Percentiles rank a stretch among this genome's conserved stretches.
phyloP scores from a whole-genome alignment of 306 rosid genomes.

The Cucurbita maxima region DNA sequence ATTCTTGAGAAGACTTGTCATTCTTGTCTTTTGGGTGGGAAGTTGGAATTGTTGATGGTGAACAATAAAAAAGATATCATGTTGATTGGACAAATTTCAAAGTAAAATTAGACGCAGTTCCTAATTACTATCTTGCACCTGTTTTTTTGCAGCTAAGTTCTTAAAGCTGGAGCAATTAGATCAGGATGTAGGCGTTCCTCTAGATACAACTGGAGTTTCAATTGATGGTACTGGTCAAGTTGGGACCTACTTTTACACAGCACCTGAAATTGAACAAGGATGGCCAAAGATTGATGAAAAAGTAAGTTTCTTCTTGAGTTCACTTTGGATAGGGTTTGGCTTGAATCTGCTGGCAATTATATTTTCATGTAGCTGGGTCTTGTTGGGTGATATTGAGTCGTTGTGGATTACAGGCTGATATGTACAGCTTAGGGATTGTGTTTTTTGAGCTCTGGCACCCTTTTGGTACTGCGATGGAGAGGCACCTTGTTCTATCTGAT shows the following conservation, averaged over 20 bases:
- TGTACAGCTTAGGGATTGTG: slow-evolving; percentile 92
- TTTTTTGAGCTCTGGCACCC: slow-evolving; percentile 99
- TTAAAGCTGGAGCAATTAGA: slow-evolving; percentile 93
- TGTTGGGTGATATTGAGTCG: slow-evolving; percentile 16
- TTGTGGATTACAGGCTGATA: slow-evolving; percentile 67
- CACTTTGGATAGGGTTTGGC: neutral
- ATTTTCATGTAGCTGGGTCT: slow-evolving; percentile 6
- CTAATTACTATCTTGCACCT: neutral
- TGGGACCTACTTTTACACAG: slow-evolving; percentile 90
- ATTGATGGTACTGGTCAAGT: slow-evolving; percentile 94
- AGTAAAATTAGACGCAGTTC: neutral
- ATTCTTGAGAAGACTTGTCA: neutral
- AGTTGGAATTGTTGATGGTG: neutral
- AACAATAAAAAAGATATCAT: neutral
- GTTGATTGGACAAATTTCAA: neutral
- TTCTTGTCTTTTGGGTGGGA: neutral
- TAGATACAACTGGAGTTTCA: slow-evolving; percentile 66
- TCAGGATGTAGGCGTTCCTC: slow-evolving; percentile 49
- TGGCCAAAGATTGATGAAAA: slow-evolving; percentile 99
- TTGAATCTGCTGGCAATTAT: neutral
- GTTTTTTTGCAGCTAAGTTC: slow-evolving; percentile 65
- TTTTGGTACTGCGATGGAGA: slow-evolving; percentile 91
- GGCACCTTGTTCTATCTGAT: slow-evolving; percentile 59
- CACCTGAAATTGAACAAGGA: slow-evolving; percentile 98
- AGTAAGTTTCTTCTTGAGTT: slow-evolving; percentile 25